phyloP scores from a whole-genome alignment of 306 rosid genomes.

The Arachis stenosperma region DNA sequence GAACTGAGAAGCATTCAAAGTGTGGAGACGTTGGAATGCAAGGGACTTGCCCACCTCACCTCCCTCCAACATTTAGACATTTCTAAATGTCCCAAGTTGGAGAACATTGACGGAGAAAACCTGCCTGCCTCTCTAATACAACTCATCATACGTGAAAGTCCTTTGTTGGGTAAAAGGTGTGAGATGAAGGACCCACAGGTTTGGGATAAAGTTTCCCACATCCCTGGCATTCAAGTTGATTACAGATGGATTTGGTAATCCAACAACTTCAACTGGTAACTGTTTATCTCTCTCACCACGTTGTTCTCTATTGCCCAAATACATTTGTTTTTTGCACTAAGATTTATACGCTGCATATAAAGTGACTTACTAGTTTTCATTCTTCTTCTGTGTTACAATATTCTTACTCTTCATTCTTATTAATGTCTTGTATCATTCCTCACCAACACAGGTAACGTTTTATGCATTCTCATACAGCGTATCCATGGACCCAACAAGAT shows the following conservation, averaged over 20 bases:
- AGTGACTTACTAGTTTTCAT: too few relatives aligned
- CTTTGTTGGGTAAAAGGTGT: not conserved
- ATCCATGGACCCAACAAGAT: too few relatives aligned
- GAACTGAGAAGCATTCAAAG: rapidly evolving
- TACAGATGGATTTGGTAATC: not conserved
- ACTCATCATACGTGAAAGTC: not conserved
- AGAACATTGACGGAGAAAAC: not conserved
- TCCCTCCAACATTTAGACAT: not conserved
- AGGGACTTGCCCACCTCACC: not conserved
- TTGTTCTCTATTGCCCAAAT: too few relatives aligned
- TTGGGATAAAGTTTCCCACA: not conserved
- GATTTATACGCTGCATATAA: too few relatives aligned
- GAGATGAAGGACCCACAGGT: not conserved
- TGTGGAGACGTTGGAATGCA: not conserved
- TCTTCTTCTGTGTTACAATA: too few relatives aligned
- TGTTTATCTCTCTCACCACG: not conserved
- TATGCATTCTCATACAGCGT: too few relatives aligned
- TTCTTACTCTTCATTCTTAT: too few relatives aligned
- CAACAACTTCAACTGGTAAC: not conserved
- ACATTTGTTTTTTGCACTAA: too few relatives aligned
- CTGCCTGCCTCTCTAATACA: not conserved
- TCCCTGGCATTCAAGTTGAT: not conserved
- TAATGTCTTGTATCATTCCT: not conserved
- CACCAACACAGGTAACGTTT: too few relatives aligned
- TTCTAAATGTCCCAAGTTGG: not conserved